These are phyloP conservation scores for Sporormia fimetaria DNA, from an alignment of 495 filamentous ascomycete genomes.

Conservation along the genomic window DNA sequence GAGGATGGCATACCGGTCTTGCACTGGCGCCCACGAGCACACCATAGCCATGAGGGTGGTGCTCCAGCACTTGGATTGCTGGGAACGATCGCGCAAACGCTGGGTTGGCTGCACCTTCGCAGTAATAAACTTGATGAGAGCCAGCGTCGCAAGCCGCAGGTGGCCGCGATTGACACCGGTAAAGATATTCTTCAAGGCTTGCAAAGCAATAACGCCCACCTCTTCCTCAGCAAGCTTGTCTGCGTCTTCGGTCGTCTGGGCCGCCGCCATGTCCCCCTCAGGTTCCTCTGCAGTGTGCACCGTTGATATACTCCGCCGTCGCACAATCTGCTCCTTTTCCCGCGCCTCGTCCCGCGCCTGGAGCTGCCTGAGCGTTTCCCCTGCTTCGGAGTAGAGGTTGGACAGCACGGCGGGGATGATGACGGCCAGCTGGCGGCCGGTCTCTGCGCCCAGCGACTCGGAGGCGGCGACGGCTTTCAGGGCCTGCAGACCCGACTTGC, in stretches of 20 bases:
- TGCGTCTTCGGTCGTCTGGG: slow-evolving; percentile 65
- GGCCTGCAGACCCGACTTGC: slow-evolving; percentile 65
- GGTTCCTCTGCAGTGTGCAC: slow-evolving; percentile 56
- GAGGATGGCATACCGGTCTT: slow-evolving; percentile 79
- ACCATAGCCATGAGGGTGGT: slow-evolving; percentile 65
- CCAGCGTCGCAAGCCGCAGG: slow-evolving; percentile 57
- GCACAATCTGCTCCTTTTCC: slow-evolving; percentile 46
- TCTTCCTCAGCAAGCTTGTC: slow-evolving; percentile 79
- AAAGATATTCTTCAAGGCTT: slow-evolving; percentile 71
- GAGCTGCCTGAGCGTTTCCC: slow-evolving; percentile 52
- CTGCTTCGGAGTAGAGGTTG: slow-evolving; percentile 69
- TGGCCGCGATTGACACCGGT: slow-evolving; percentile 62
- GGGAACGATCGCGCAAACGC: slow-evolving; percentile 25
- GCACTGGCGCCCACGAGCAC: slow-evolving; percentile 77
- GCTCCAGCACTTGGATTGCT: slow-evolving; percentile 53
- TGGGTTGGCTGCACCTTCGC: slow-evolving; percentile 44
- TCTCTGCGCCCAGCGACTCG: slow-evolving; percentile 61
- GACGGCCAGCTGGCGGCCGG: slow-evolving; percentile 58
- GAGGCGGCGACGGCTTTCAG: slow-evolving; percentile 67
- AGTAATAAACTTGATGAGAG: slow-evolving; percentile 60
- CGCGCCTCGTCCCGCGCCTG: slow-evolving; percentile 53
- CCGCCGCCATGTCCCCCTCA: slow-evolving; percentile 52
- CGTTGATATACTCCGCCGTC: slow-evolving; percentile 66
- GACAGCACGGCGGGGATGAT: slow-evolving; percentile 73
- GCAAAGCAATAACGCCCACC: slow-evolving; percentile 69